Conservation (phyloP, 768 basidiomycete species). For the Amanita rubescens region DNA sequence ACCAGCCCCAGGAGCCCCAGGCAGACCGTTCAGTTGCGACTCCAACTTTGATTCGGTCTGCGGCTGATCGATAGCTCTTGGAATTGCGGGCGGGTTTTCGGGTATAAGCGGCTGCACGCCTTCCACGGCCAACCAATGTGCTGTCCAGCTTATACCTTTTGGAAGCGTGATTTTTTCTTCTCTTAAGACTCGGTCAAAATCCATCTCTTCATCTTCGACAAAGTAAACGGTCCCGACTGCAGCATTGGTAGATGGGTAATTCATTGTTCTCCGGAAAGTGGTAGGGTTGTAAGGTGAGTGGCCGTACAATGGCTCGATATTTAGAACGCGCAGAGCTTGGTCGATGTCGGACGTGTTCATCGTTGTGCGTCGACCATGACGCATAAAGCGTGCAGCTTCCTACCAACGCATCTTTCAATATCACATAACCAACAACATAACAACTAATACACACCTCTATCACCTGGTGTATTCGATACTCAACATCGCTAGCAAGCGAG, state of each 20-base stretch:
- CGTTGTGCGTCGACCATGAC: conserved; percentile 86
- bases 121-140: conserved; percentile 98
- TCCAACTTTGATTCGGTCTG: conserved; percentile 15
- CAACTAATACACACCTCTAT: conserved; percentile 55
- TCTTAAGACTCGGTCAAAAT: conserved; percentile 85
- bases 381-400: conserved; percentile 97
- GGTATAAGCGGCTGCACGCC: conserved; percentile 96
- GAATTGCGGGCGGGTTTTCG: conserved; percentile 86
- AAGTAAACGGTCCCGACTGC: conserved; percentile 77
- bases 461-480: conserved; percentile 93
- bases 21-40: conserved; percentile 20
- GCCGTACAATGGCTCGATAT: conserved; percentile 94
- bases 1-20: conserved; percentile 17
- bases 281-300: conserved; percentile 62
- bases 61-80: conserved; percentile 38
- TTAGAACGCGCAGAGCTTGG: conserved; percentile 86
- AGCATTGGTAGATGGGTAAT: conserved; percentile 37
- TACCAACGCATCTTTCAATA: conserved; percentile 23
- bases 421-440: conserved; percentile 9
- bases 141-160: conserved; percentile 78
- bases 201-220: conserved; percentile 95
- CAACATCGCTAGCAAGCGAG: conserved; percentile 90
- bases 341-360: conserved; percentile 89
- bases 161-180: conserved; percentile 82
- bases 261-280: conserved; percentile 52